Evolutionary conservation across 345 rosid genomes (phyloP).

Genomic region (Lepidium sativum): DNA sequence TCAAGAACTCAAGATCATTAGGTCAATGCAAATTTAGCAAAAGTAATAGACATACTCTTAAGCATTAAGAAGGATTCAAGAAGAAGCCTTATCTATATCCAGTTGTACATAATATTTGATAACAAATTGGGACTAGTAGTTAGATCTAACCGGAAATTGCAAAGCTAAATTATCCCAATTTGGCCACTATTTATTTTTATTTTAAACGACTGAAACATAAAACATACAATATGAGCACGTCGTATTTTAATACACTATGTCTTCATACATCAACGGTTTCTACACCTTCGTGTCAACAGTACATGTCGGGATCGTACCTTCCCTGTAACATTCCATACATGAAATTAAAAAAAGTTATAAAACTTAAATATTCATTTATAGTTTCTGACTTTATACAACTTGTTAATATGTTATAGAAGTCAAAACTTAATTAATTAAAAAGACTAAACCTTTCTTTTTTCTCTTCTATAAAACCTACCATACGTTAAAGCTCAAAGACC

Average conservation of each 20-base stretch:
- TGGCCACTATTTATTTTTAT: neutral
- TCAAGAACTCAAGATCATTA: no score
- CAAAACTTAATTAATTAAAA: neutral
- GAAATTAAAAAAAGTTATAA: neutral
- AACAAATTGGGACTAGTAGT: neutral
- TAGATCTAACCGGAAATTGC: neutral
- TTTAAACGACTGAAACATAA: neutral
- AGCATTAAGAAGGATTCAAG: no score
- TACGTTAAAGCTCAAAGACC: neutral
- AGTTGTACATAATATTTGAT: no score
- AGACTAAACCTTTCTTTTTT: neutral
- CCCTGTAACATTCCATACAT: neutral
- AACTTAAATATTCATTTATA: neutral
- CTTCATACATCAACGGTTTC: neutral
- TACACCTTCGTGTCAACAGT: neutral
- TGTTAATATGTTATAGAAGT: neutral
- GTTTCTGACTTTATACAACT: neutral
- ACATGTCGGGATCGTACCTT: neutral
- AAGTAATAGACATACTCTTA: no score
- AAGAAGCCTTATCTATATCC: no score
- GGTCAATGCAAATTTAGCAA: no score
- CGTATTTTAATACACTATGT: neutral
- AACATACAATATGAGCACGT: neutral
- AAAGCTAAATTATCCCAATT: neutral
- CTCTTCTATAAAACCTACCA: neutral